Evolutionary conservation across 1,139 yeast species (phyloP), one percentile per base, ranked within the genome.

Genomic region (Saccharomyces hybrid): DNA sequence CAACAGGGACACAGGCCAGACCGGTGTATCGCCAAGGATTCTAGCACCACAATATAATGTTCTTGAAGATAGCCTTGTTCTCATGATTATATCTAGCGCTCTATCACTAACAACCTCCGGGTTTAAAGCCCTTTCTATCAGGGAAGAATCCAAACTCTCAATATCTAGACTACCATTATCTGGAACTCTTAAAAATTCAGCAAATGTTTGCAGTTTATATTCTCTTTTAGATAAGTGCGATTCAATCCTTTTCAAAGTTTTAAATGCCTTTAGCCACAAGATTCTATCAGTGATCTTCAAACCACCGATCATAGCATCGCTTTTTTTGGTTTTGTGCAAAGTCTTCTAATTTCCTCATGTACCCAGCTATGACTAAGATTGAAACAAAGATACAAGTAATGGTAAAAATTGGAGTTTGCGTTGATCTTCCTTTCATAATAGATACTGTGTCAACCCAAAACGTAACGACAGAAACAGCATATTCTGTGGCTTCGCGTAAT

Each of bases 21-120:
- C 84, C 1, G 93, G 91, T 0, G 90, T 89, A 72, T 86, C 90
- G 1, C 89, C 88, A 54, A 86, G 74, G 32, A 86, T 81, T 58
- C 89, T 74, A 12, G 86, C 85, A 29, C 93, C 93, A 54, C 86
- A 70, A 57, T 83, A 82, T 51, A 85, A 70, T 29, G 82, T 77
- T 63, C 82, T 78, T 28, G 78, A 74, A 7, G 87, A 80, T 44
- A 85, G 71, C 60, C 79, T 74, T 5, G 80, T 77, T 26, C 74
- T 71, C 46, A 70, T 68, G 34, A 79, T 75, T 42, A 79, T 75
- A 50, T 70, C 72, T 1, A 77, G 72, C 3, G 79, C 75, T 38
- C 74, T 77, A 26, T 61, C 61, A 28, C 74, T 65, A 50, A 73
- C 74, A 0, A 71, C 67, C 51, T 73, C 73, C 12, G 80, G 78